phyloP scores from a whole-genome alignment of 768 basidiomycete species.

The Cystofilobasidium ferigula region DNA sequence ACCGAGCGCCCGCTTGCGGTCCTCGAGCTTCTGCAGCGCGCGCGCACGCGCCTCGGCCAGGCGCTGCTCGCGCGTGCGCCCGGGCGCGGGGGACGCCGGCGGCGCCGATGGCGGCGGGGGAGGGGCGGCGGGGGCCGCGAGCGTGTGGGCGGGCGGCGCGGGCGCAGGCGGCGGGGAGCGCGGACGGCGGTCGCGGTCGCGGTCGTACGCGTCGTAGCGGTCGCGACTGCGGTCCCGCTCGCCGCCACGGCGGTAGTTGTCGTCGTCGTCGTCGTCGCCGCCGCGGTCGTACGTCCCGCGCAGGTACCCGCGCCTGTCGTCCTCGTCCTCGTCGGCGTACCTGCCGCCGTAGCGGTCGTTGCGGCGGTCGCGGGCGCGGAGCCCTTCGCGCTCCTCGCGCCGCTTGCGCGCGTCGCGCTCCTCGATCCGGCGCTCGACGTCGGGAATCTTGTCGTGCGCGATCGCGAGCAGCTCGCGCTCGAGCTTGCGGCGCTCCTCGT shows the following conservation, averaged over 20 bases:
- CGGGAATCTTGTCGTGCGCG: constrained; percentile 83
- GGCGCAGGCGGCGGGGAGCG: constrained; percentile 44
- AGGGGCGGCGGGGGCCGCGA: constrained; percentile 38
- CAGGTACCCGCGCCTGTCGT: constrained; percentile 9
- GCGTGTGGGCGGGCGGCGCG: constrained; percentile 42
- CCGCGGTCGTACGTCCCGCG: constrained; percentile 40
- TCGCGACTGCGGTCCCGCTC: constrained; percentile 44
- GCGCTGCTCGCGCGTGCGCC: constrained; percentile 79
- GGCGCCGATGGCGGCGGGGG: constrained; percentile 48
- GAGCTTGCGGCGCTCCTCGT: constrained; percentile 71
- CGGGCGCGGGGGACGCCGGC: constrained; percentile 39
- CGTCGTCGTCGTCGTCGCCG: constrained; percentile 37
- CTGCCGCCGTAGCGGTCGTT: constrained; percentile 65
- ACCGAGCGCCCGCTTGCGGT: constrained; percentile 74
- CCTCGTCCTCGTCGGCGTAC: constrained; percentile 40
- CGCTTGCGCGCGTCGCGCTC: constrained; percentile 64
- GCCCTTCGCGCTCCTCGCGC: constrained; percentile 66
- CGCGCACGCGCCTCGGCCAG: constrained; percentile 64
- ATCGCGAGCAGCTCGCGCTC: constrained; percentile 77
- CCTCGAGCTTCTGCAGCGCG: constrained; percentile 69
- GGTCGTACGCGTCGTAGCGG: constrained; percentile 37
- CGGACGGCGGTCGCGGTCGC: constrained; percentile 30
- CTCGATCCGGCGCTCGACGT: constrained; percentile 73
- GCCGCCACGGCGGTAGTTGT: constrained; percentile 19
- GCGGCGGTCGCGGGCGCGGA: constrained; percentile 64